A percentile compares a stretch with the other conserved stretches of the same genome.
Evolutionary conservation across 2,329 filamentous ascomycete genomes (phyloP).

Genomic region (Sphaerulina vaccinii): DNA sequence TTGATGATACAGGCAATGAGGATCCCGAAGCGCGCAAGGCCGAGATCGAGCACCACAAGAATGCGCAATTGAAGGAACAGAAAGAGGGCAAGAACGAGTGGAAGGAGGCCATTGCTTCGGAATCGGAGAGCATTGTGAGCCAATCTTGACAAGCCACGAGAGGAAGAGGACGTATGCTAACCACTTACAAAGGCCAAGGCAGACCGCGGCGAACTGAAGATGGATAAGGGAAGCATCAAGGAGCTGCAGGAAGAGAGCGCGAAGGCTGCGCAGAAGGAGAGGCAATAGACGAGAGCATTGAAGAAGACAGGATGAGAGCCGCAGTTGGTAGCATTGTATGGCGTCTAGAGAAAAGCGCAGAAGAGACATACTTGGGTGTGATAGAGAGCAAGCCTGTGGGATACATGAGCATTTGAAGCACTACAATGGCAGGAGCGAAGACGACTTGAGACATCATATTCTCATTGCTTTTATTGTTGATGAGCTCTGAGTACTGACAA

Average conservation of each 20-base stretch:
- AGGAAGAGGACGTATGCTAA: too few species aligned
- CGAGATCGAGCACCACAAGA: slow-evolving; percentile 57
- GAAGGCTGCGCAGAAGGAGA: slow-evolving; percentile 33
- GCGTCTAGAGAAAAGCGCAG: background rate
- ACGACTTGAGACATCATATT: background rate
- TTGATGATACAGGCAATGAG: slow-evolving; percentile 4
- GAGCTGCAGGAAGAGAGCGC: slow-evolving; percentile 39
- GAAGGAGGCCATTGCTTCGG: slow-evolving; percentile 73
- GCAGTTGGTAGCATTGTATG: background rate
- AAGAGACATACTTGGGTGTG: background rate
- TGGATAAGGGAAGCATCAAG: slow-evolving; percentile 33
- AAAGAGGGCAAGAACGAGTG: slow-evolving; percentile 67
- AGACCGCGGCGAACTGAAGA: slow-evolving; percentile 36
- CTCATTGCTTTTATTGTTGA: too few species aligned
- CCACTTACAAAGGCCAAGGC: slow-evolving; percentile 43
- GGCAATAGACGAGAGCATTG: slow-evolving; percentile 6
- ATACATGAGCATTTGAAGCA: background rate
- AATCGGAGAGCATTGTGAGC: slow-evolving; percentile 72
- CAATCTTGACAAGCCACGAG: background rate
- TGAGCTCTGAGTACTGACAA: too few species aligned
- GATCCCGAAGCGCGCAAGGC: slow-evolving; percentile 41
- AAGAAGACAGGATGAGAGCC: background rate
- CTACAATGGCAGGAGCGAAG: background rate
- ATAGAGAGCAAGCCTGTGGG: background rate
- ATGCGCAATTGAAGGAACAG: slow-evolving; percentile 55